Percentiles rank a stretch among this genome's conserved stretches.
Evolutionary conservation across 1,139 yeast genomes (phyloP).

Genomic region (Petasospora rhodanensis): DNA sequence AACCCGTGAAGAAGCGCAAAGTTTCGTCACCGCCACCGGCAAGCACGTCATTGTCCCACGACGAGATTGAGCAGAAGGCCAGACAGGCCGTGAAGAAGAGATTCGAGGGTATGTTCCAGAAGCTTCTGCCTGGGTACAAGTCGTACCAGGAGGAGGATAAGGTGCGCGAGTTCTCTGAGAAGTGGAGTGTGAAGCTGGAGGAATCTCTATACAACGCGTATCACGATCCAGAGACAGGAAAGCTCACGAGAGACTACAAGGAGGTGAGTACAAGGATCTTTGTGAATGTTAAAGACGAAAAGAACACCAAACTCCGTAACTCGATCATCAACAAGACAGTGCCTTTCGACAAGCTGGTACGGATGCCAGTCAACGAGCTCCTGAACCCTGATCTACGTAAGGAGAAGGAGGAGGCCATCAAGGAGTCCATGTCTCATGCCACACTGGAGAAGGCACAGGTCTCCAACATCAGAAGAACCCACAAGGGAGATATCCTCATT

Average conservation of each 20-base stretch:
- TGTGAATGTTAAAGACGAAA: slow-evolving; percentile 49
- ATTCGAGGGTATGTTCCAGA: slow-evolving; percentile 20
- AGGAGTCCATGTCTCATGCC: slow-evolving; percentile 59
- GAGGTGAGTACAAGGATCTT: slow-evolving; percentile 51
- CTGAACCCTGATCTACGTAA: slow-evolving; percentile 68
- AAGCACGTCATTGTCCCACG: slow-evolving; percentile 2
- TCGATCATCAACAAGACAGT: slow-evolving; percentile 46
- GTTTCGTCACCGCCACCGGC: slow-evolving; percentile 2
- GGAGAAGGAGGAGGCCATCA: slow-evolving; percentile 68
- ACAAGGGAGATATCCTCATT: slow-evolving; percentile 81
- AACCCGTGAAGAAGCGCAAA: slow-evolving; percentile 4
- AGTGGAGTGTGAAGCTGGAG: slow-evolving; percentile 35
- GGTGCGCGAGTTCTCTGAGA: slow-evolving; percentile 39
- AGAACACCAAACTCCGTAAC: slow-evolving; percentile 42
- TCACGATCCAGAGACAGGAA: slow-evolving; percentile 32
- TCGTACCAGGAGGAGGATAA: slow-evolving; percentile 11
- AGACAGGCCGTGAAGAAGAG: slow-evolving; percentile 21
- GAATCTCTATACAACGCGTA: slow-evolving; percentile 37
- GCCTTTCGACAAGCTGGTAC: slow-evolving; percentile 47
- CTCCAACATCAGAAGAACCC: slow-evolving; percentile 71
- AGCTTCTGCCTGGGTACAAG: slow-evolving; percentile 12
- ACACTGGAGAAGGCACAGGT: slow-evolving; percentile 53
- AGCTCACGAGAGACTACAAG: slow-evolving; percentile 37
- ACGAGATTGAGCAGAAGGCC: slow-evolving; percentile 20
- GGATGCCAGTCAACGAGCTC: slow-evolving; percentile 58